phyloP scores from a whole-genome alignment of 768 basidiomycete genomes.

The Pisolithus albus region DNA sequence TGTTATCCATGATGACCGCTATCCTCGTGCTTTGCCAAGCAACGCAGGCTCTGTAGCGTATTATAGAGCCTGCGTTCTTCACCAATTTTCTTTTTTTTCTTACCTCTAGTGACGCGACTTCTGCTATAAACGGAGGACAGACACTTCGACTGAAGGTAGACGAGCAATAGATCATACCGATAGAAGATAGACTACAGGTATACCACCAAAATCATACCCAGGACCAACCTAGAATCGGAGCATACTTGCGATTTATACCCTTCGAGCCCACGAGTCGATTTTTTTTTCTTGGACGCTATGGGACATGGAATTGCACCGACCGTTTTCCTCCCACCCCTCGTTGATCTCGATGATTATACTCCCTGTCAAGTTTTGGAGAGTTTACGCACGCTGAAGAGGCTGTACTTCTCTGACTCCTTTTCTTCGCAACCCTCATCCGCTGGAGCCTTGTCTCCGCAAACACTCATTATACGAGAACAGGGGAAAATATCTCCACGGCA shows the following conservation, averaged over 20 bases:
- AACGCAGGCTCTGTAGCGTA: constrained; percentile 34
- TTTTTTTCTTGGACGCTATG: constrained; percentile 3
- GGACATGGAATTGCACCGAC: constrained; percentile 33
- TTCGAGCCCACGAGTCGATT: neutral
- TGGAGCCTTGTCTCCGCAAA: no score
- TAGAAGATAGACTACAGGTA: constrained; percentile 6
- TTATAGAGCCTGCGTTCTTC: constrained; percentile 17
- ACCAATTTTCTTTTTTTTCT: neutral
- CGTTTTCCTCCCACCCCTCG: constrained; percentile 52
- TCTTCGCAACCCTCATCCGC: neutral
- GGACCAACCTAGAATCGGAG: neutral
- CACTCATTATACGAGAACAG: constrained; percentile 10
- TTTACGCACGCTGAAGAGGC: constrained; percentile 36
- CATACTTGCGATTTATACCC: neutral
- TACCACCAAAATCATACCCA: neutral
- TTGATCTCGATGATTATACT: constrained; percentile 31
- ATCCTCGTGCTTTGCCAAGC: constrained; percentile 50
- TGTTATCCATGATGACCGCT: constrained; percentile 4
- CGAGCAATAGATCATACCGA: constrained; percentile 7
- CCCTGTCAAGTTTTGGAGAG: constrained; percentile 33
- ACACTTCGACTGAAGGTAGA: constrained; percentile 5
- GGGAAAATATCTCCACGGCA: constrained; percentile 7
- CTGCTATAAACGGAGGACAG: neutral
- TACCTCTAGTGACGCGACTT: constrained; percentile 2
- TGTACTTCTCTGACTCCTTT: constrained; percentile 42